Evolutionary conservation across 495 filamentous ascomycete species (phyloP).

Genomic region (Cercophora sp.): DNA sequence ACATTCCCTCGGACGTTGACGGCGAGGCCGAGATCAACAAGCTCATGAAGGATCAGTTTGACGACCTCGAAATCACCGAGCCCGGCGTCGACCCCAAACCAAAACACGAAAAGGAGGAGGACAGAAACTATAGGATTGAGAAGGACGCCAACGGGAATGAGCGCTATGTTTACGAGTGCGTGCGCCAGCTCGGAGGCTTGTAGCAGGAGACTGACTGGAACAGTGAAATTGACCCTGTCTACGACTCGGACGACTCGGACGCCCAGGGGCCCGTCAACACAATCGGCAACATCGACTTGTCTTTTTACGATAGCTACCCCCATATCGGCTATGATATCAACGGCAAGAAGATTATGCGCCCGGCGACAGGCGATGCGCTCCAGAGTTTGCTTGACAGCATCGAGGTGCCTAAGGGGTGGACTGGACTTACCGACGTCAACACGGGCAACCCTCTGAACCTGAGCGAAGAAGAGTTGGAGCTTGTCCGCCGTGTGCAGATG

Average conservation of each 20-base stretch:
- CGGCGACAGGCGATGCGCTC: conserved; percentile 87
- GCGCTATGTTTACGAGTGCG: conserved; percentile 56
- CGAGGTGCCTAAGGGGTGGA: conserved; percentile 97
- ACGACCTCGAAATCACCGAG: conserved; percentile 24
- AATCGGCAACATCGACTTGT: conserved; percentile 89
- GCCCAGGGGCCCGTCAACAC: conserved; percentile 76
- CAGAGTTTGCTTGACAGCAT: conserved; percentile 95
- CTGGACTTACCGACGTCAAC: conserved; percentile 85
- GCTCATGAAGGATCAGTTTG: conserved; percentile 17
- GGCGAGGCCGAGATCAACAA: conserved; percentile 35
- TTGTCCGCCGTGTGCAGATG: conserved; percentile 84
- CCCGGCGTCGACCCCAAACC: conserved; percentile 33
- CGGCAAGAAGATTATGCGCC: conserved; percentile 94
- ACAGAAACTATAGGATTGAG: conserved; percentile 55
- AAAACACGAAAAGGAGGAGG: conserved; percentile 32
- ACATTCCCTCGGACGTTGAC: conserved; percentile 54
- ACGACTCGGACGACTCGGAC: conserved; percentile 93
- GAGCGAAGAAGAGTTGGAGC: conserved; percentile 77
- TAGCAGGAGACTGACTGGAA: conserved; percentile 26
- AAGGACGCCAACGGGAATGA: conserved; percentile 52
- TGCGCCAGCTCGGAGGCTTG: neutral
- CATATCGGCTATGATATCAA: conserved; percentile 99
- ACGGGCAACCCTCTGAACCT: conserved; percentile 90
- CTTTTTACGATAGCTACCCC: conserved; percentile 86
- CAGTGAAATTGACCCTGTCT: conserved; percentile 83